Conservation (phyloP, 2,329 filamentous ascomycete species). For the Penicillium corylophilum region DNA sequence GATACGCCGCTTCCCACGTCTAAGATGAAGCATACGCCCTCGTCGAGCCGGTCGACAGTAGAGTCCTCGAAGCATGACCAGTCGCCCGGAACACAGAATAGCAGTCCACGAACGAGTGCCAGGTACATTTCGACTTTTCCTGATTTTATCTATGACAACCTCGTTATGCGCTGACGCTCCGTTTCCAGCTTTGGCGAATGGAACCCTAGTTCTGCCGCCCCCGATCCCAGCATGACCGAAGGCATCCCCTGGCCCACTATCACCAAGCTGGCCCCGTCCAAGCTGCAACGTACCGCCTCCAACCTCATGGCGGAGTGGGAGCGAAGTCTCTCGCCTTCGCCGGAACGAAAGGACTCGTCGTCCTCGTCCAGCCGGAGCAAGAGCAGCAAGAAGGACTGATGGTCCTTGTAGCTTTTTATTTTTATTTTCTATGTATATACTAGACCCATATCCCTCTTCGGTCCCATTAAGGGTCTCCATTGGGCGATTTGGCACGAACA, state of each 20-base stretch:
- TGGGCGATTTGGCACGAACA: conserved; percentile 19
- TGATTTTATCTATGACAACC: conserved; percentile 27
- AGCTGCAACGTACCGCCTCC: conserved; percentile 77
- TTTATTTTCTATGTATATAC: conserved; percentile 21
- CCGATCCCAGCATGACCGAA: conserved; percentile 36
- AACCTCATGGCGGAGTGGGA: conserved; percentile 92
- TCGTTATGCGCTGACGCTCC: conserved; percentile 30
- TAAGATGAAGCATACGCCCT: conserved; percentile 42
- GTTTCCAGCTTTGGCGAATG: conserved; percentile 40
- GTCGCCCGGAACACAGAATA: conserved; percentile 46
- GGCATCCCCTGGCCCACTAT: conserved; percentile 66
- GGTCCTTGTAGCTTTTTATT: conserved; percentile 8
- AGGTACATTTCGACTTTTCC: conserved; percentile 44
- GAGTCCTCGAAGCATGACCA: conserved; percentile 47
- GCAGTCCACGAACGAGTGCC: conserved; percentile 55
- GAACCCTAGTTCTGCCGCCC: conserved; percentile 29
- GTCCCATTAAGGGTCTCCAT: conserved; percentile 16
- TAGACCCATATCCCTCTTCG: conserved; percentile 18
- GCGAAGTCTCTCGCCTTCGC: conserved; percentile 64
- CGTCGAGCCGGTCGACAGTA: conserved; percentile 51
- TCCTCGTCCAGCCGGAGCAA: conserved; percentile 21
- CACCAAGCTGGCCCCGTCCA: conserved; percentile 69
- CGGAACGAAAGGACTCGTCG: conserved; percentile 26
- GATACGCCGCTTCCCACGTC: conserved; percentile 46
- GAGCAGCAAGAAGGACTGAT: conserved; percentile 34